Evolutionary conservation across 1,284 basidiomycete species (phyloP), one percentile per base, ranked within the genome.

Genomic region (Cerioporus squamosus): DNA sequence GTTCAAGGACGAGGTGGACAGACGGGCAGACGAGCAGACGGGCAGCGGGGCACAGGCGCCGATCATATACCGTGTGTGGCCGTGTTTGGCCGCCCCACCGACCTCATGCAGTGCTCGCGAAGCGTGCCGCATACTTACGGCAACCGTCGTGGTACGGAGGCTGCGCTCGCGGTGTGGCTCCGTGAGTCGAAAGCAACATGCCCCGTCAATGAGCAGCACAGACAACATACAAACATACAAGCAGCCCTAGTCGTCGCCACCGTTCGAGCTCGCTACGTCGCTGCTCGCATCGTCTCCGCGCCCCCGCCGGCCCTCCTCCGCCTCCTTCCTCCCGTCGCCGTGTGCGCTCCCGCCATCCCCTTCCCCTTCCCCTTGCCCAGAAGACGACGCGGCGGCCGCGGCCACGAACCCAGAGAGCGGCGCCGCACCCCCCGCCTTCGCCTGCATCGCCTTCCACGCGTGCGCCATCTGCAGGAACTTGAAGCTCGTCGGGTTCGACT

Each of bases 381-480:
- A 20, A 22, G 52, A 58, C 17, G 29, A 49, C 23, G 62, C 50
- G 20, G 56, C 52, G 6, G 63, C 57, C 12, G 68, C 57, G 10
- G 63, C 62, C 22, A 67, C 53, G 36, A 66, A 68, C 18, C 66
- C 67, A n/a, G 70, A 65, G 39, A 70, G 54, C 8, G 61, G 55
- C 18, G 55, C 54, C 23, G n/a, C 66, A 12, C 63, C 61, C 18
- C 63, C 61, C 22, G 66, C 64, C 56, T 70, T 71, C 8, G 71
- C 70, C 60, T 86, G 82, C 2, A 82, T 67, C 2, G 58, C 72
- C 66, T 87, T 89, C 95, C 95, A 97, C 2, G 90, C 90, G 72
- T 95, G 94, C 1, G 95, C 95, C 81, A 92, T 93, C 73, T 96
- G 90, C 72, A 97, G 79, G 80, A 96, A 94, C 71, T 95, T 95